Conservation (phyloP, 495 filamentous ascomycete genomes). For the Aspergillus diversus region DNA sequence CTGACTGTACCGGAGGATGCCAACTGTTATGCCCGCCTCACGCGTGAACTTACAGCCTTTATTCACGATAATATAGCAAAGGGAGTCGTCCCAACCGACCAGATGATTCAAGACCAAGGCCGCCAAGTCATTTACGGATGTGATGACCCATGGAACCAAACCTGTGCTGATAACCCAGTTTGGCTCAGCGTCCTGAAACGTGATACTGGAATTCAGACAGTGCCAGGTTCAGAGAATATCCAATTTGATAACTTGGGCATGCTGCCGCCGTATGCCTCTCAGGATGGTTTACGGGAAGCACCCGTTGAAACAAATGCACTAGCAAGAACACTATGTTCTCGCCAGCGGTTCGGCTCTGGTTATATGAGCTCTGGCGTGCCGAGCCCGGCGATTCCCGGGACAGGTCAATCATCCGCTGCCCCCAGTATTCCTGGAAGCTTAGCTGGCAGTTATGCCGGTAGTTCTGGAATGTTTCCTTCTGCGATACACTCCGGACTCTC, state of each 20-base stretch:
- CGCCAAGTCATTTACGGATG: slow-evolving; percentile 66
- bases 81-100: slow-evolving; percentile 61
- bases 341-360: slow-evolving; percentile 33
- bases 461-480: slow-evolving; percentile 38
- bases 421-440: slow-evolving; percentile 44
- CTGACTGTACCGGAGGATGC: slow-evolving; percentile 40
- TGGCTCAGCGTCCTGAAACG: slow-evolving; percentile 72
- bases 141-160: slow-evolving; percentile 74
- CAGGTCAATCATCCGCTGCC: slow-evolving; percentile 41
- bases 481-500: slow-evolving; percentile 35
- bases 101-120: slow-evolving; percentile 63
- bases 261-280: slow-evolving; percentile 44
- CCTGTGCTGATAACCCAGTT: slow-evolving; percentile 65
- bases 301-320: slow-evolving; percentile 38
- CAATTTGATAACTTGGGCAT: slow-evolving; percentile 43
- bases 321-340: slow-evolving; percentile 30
- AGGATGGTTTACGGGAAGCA: slow-evolving; percentile 35
- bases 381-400: slow-evolving; percentile 40
- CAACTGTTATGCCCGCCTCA: slow-evolving; percentile 56
- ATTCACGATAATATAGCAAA: slow-evolving; percentile 50
- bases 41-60: slow-evolving; percentile 60
- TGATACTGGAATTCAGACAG: slow-evolving; percentile 54
- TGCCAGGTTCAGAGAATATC: slow-evolving; percentile 38
- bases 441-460: slow-evolving; percentile 45
- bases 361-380: slow-evolving; percentile 40